phyloP scores from a whole-genome alignment of 179 eudicot genomes.

The Pouteria campechiana region DNA sequence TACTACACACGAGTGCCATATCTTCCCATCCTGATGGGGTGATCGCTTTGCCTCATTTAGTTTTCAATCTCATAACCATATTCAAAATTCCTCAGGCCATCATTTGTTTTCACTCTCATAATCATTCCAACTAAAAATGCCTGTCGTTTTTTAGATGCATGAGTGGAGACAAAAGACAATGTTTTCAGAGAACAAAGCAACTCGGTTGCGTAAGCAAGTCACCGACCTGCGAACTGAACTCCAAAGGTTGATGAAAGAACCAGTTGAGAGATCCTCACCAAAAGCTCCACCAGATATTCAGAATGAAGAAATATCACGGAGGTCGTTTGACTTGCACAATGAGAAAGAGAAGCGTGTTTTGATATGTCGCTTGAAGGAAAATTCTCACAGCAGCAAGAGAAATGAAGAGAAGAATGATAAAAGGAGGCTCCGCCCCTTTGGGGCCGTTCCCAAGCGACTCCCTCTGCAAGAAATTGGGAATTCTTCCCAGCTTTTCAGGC shows the following conservation, averaged over 20 bases:
- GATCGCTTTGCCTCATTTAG: no score
- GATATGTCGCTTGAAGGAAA: conserved; percentile 34
- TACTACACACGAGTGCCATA: no score
- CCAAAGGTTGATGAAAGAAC: conserved; percentile 17
- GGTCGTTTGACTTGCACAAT: conserved; percentile 51
- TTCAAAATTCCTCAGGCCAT: no score
- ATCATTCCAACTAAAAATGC: no score
- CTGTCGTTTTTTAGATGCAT: conserved; percentile 45
- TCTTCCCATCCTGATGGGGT: no score
- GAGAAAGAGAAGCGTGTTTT: conserved; percentile 59
- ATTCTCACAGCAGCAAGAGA: conserved; percentile 8
- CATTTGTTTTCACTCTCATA: no score
- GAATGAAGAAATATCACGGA: conserved; percentile 11
- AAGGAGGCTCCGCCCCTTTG: conserved; percentile 6
- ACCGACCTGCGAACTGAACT: conserved; percentile 28
- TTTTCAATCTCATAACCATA: no score
- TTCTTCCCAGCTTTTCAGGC: conserved; percentile 39
- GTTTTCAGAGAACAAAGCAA: conserved; percentile 36
- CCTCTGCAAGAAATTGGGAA: conserved; percentile 67
- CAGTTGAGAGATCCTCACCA: conserved; percentile 4
- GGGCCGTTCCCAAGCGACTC: conserved; percentile 18
- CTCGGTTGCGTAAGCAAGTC: conserved; percentile 35
- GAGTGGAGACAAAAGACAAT: conserved; percentile 66
- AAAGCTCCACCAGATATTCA: not conserved
- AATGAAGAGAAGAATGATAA: conserved; percentile 17